Evolutionary conservation across 2,329 filamentous ascomycete genomes (phyloP), one percentile per base, ranked within the genome.

Genomic region (Pestalotiopsis fici): DNA sequence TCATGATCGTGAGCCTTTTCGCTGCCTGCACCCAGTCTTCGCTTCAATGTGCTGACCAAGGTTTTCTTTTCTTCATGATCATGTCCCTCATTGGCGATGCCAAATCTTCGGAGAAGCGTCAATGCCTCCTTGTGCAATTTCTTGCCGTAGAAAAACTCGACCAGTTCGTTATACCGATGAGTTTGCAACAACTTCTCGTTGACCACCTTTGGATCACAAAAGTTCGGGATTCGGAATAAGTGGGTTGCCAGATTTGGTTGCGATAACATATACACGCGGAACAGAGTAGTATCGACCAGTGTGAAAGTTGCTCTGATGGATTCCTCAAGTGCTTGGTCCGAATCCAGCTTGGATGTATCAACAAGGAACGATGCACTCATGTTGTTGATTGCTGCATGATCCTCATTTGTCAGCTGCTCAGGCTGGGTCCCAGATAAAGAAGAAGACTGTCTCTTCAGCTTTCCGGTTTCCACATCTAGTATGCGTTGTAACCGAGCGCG

Each of bases 61-160:
- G 73, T 69, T 43, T 67, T 74, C 15, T 86, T 83, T 2, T 81
- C 81, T 59, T 86, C 83, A 27, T 71, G 72, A 25, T 83, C 79
- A 31, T 85, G 31, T 35, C 11, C 78, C 6, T 68, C 65, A 13
- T 62, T 31, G 2, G 62, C 67, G 13, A 73, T 73, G 23, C 95
- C 95, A 72, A 98, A 98, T 70, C 91, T 92, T 72, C 89, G 88
- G 0, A 99, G 85, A 35, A 98, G 82, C 71, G 94, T 92, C 21
- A 99, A 82, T 0, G 96, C 95, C 75, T 97, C 91, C 21, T 91
- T 89, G 79, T 99, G 96, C 54, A 98, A 86, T 78, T 92, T 95
- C 82, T 99, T 99, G 70, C 96, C 96, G 74, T 97, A 94, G 72
- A 98, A 90, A 77, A 99, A 99, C 78, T 98, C 95, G n/a, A 99